Conservation (phyloP, 140 eudicot genomes). For the Ambrosia hybrid region DNA sequence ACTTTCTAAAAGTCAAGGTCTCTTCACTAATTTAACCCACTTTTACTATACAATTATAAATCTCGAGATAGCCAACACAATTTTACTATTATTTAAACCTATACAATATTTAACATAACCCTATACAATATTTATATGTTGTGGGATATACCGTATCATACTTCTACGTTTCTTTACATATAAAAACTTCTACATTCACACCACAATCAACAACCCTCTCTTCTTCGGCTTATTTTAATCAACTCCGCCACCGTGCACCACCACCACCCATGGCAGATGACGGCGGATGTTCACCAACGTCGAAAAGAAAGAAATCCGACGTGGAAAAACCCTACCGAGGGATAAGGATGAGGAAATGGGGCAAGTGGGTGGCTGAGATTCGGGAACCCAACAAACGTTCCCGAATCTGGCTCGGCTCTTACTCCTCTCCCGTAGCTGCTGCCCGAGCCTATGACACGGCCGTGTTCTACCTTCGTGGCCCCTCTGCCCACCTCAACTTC, state of each 20-base stretch:
- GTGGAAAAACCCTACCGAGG: conserved; percentile 7
- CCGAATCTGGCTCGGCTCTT: conserved; percentile 3
- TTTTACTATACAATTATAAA: background rate
- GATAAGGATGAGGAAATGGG: conserved; percentile 10
- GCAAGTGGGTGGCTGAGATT: conserved; percentile 7
- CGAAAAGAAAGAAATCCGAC: background rate
- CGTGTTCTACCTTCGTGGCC: conserved; percentile 3
- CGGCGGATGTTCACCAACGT: conserved; percentile 2
- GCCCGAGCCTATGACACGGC: conserved; percentile 4
- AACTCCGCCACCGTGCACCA: conserved; percentile 3
- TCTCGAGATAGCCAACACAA: background rate
- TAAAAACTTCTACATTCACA: background rate
- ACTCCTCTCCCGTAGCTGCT: background rate
- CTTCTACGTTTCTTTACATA: background rate
- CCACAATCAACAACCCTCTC: background rate
- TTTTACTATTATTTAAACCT: background rate
- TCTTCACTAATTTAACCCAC: background rate
- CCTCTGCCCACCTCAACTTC: conserved; percentile 4
- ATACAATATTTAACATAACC: background rate
- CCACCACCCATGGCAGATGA: background rate
- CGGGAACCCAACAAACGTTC: conserved; percentile 11
- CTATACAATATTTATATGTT: background rate
- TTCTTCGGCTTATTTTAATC: background rate
- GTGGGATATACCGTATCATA: background rate
- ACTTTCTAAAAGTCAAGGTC: background rate